Conservation (phyloP, 495 filamentous ascomycete species). For the Melanomma pulvis-pyrius region DNA sequence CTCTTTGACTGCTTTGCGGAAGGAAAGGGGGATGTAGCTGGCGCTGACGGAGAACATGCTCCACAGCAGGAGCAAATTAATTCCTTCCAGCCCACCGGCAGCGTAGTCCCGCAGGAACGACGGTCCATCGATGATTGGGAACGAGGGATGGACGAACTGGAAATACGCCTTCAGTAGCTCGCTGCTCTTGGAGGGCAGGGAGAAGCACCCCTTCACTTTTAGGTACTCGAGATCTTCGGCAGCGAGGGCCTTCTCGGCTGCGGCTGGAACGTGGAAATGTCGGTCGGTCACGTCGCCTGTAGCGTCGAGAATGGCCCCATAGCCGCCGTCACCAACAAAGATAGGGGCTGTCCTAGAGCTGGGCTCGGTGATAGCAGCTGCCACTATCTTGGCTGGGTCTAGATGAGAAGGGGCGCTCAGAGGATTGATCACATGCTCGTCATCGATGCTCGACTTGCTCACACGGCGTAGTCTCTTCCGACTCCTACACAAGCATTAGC, state of each 20-base stretch:
- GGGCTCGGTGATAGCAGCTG: slow-evolving; percentile 10
- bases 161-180: slow-evolving; percentile 41
- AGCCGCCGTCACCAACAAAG: slow-evolving; percentile 16
- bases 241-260: slow-evolving; percentile 28
- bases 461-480: not conserved
- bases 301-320: slow-evolving; percentile 14
- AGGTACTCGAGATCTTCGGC: slow-evolving; percentile 35
- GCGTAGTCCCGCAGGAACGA: slow-evolving; percentile 23
- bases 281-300: not conserved
- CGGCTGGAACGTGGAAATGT: slow-evolving; percentile 4
- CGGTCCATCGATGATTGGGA: not conserved
- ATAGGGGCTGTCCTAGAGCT: slow-evolving; percentile 15
- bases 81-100: slow-evolving; percentile 40
- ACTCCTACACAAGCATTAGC: not conserved
- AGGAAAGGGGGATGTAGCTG: slow-evolving; percentile 17
- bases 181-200: slow-evolving; percentile 6
- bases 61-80: slow-evolving; percentile 49
- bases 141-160: slow-evolving; percentile 38
- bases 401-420: not conserved
- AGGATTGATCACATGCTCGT: not conserved
- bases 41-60: slow-evolving; percentile 45
- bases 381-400: not conserved
- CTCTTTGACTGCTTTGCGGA: slow-evolving; percentile 1
- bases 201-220: slow-evolving; percentile 36
- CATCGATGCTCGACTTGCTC: not conserved